Evolutionary conservation across 1,284 basidiomycete species (phyloP).

Genomic region (Chalciporus sp.): DNA sequence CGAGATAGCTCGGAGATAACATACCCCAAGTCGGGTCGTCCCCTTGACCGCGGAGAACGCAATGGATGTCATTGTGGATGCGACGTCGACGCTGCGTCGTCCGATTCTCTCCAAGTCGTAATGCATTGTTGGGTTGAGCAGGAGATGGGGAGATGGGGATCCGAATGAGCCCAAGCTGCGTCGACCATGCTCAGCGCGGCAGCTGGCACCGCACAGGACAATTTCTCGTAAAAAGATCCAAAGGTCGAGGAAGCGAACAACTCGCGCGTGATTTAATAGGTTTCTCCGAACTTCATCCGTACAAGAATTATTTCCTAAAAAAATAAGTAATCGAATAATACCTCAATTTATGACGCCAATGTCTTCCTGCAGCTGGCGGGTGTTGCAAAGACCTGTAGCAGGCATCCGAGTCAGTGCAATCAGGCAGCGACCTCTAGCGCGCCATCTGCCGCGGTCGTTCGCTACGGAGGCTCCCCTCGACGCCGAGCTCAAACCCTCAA

Average conservation of each 20-base stretch:
- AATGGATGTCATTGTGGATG: slow-evolving; percentile 58
- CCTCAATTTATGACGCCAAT: slow-evolving; percentile 17
- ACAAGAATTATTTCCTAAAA: slow-evolving; percentile 4
- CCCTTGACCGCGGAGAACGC: slow-evolving; percentile 70
- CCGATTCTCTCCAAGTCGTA: slow-evolving; percentile 61
- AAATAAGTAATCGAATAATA: slow-evolving; percentile 11
- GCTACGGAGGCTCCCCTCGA: slow-evolving; percentile 38
- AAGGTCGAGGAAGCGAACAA: not conserved
- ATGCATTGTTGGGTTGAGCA: slow-evolving; percentile 25
- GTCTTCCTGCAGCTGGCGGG: slow-evolving; percentile 21
- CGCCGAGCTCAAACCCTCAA: slow-evolving; percentile 56
- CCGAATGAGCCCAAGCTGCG: slow-evolving; percentile 9
- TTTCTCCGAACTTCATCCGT: not conserved
- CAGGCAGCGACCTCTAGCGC: not conserved
- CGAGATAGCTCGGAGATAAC: slow-evolving; percentile 23
- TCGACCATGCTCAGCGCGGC: slow-evolving; percentile 19
- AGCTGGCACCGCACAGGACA: not conserved
- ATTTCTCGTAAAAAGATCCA: not conserved
- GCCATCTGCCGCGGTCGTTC: slow-evolving; percentile 27
- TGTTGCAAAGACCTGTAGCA: slow-evolving; percentile 11
- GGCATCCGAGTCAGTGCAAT: not conserved
- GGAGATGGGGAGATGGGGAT: not conserved
- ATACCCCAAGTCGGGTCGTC: slow-evolving; percentile 67
- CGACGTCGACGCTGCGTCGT: slow-evolving; percentile 63
- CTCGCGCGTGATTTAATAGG: slow-evolving; percentile 26